Base-by-base conservation (phyloP, 2,329 filamentous ascomycete genomes). In the Hypoxylon sp. region DNA sequence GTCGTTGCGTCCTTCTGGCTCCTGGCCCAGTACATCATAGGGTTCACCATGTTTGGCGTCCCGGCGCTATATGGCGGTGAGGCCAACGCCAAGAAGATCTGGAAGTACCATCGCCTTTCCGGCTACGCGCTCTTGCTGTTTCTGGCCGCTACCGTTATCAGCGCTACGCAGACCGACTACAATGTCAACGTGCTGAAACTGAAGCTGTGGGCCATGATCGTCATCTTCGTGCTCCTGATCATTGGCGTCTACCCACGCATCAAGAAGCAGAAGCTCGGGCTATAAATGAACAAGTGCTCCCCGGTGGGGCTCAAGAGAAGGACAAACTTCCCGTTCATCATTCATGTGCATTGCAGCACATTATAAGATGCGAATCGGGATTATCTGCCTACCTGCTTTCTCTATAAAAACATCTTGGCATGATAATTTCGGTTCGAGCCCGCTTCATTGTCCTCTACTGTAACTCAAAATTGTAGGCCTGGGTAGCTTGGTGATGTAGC, bases 51-150 rank as follows among this genome's bases (percentile, higher is more conserved):
- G 80, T 97, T 90, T 82, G 92, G 88, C 61, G 81, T 86, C 2
- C 94, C 94, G 0, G 74, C 75, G 0, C 72, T 97, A 1, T 96
- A 94, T 71, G 94, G 94, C 4, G 88, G 92, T 58, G 88, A 90
- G 66, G 89, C 92, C 24, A 88, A 88, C 2, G 94, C 93, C 19
- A 96, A 94, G 84, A 83, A 83, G 22, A 77, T 97, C 43, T 98
- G 94, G 84, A 97, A 97, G 79, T 97, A 94, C 72, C 95, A 98
- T 77, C 87, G 94, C 28, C 79, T 85, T 56, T 85, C 83, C 20
- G 95, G 94, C 1, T 98, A 99, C 75, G 68, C 87, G 6, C 80
- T 94, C 61, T 79, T 94, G 56, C 73, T 89, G 52, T 72, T 96
- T 71, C 83, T 94, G 65, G 79, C 97, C 65, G 87, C 86, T 8